A percentile compares a stretch with the other conserved stretches of the same genome.
These are phyloP conservation scores for Heterobasidion irregulare DNA, from an alignment of 1,284 basidiomycete species.

Conservation along the genomic window DNA sequence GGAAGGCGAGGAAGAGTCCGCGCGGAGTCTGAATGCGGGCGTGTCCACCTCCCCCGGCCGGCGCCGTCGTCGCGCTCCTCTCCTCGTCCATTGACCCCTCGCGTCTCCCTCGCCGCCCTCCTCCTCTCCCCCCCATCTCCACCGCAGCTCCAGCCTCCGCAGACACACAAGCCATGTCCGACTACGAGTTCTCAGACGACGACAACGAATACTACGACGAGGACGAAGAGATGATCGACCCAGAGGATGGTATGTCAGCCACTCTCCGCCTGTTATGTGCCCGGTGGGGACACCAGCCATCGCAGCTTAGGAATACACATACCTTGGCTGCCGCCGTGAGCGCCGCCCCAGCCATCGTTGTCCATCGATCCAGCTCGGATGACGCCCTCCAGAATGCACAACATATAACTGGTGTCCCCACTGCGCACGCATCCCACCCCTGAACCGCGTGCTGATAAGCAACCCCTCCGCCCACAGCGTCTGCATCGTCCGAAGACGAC, in stretches of 20 bases:
- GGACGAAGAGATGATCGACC: conserved; percentile 57
- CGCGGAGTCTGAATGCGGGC: background rate
- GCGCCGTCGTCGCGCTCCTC: background rate
- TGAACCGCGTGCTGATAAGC: background rate
- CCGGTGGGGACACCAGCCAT: too few relatives aligned
- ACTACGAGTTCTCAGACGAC: conserved; percentile 68
- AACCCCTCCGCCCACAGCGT: conserved; percentile 21
- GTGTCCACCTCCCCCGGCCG: background rate
- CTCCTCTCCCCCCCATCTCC: background rate
- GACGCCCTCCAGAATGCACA: background rate
- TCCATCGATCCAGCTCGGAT: too few relatives aligned
- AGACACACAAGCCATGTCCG: conserved; percentile 41
- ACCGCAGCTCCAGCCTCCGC: background rate
- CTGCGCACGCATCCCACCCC: background rate
- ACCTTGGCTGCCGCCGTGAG: too few relatives aligned
- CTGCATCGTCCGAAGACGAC: conserved; percentile 48
- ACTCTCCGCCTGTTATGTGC: background rate
- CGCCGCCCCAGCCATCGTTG: too few relatives aligned
- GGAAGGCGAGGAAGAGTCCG: background rate
- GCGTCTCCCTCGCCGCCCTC: background rate
- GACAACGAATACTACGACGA: conserved; percentile 59
- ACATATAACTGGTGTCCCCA: background rate
- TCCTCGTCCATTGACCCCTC: background rate
- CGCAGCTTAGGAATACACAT: too few relatives aligned
- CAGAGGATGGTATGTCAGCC: conserved; percentile 20